These are phyloP conservation scores for Hemisphaericaspora lyxosophila DNA, from an alignment of 1,139 yeast species.

Conservation along the genomic window DNA sequence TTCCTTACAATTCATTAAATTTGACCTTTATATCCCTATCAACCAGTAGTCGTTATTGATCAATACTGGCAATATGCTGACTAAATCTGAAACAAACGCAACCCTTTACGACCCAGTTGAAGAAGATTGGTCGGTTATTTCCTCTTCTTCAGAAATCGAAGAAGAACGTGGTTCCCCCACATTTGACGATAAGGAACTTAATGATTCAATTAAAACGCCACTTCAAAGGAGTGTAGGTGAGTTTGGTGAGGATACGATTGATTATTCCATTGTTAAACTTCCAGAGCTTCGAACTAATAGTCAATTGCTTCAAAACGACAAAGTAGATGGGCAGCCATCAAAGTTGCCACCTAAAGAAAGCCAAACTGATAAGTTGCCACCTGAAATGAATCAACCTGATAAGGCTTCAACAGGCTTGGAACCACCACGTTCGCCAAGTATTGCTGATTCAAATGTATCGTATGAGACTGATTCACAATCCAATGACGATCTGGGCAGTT, in stretches of 20 bases:
- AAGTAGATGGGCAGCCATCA: background rate
- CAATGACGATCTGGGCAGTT: slow-evolving; percentile 4
- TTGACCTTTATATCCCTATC: background rate
- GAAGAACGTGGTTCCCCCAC: slow-evolving; percentile 22
- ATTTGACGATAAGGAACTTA: slow-evolving; percentile 21
- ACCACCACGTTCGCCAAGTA: slow-evolving; percentile 2
- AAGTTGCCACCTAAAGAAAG: background rate
- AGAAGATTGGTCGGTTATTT: slow-evolving; percentile 50
- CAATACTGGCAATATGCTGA: too few relatives aligned
- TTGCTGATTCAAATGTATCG: slow-evolving; percentile 1
- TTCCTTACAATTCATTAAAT: background rate
- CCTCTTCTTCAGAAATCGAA: slow-evolving; percentile 43
- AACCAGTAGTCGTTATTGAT: too few relatives aligned
- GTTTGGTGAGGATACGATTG: background rate
- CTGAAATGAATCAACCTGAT: background rate
- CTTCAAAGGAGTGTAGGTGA: slow-evolving; percentile 1
- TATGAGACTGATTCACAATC: slow-evolving; percentile 3
- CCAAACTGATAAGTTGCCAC: too few relatives aligned
- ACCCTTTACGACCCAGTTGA: slow-evolving; percentile 14
- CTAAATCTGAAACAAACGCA: background rate
- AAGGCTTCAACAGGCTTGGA: too few relatives aligned
- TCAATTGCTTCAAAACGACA: background rate
- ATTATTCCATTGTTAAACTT: slow-evolving; percentile 8
- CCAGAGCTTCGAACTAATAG: slow-evolving; percentile 7
- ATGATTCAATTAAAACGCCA: slow-evolving; percentile 5